Percentiles rank a stretch among this genome's conserved stretches.
Evolutionary conservation across 208 protist species (phyloP).

Genomic region (Crithidia sp.): DNA sequence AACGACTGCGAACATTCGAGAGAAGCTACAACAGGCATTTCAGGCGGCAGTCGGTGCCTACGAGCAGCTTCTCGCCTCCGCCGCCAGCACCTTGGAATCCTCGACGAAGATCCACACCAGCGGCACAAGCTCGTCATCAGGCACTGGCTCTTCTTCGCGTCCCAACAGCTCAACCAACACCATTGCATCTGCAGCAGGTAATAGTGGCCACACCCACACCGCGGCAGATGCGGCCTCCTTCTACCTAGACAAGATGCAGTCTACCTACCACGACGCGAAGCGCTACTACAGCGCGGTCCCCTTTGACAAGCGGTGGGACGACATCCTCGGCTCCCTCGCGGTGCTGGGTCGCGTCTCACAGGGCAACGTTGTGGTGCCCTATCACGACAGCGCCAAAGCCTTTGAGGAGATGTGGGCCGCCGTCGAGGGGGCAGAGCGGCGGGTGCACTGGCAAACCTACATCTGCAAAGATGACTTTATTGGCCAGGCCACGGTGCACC

Average conservation of each 20-base stretch:
- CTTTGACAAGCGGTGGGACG: constrained; percentile 81
- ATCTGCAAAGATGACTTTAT: constrained; percentile 93
- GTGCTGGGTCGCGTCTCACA: constrained; percentile 68
- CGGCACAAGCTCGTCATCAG: not conserved
- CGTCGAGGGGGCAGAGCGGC: constrained; percentile 71
- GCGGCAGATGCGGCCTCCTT: constrained; percentile 23
- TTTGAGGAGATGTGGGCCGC: constrained; percentile 88
- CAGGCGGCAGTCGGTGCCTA: constrained; percentile 11
- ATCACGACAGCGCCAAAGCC: constrained; percentile 77
- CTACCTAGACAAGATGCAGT: constrained; percentile 34
- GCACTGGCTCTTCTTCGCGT: not conserved
- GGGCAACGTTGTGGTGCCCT: constrained; percentile 70
- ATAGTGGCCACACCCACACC: not conserved
- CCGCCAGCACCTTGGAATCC: constrained; percentile 1
- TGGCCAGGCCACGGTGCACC: constrained; percentile 68
- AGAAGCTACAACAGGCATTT: constrained; percentile 24
- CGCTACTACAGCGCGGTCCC: constrained; percentile 48
- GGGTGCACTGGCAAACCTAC: constrained; percentile 93
- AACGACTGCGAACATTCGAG: constrained; percentile 23
- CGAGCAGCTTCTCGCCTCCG: constrained; percentile 17
- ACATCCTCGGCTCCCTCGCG: constrained; percentile 57
- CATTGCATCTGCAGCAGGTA: not conserved
- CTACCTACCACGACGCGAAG: constrained; percentile 24
- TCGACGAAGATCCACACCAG: not conserved
- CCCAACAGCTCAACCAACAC: not conserved